Evolutionary conservation across 306 rosid genomes (phyloP).

Genomic region (Malus sylvestris): DNA sequence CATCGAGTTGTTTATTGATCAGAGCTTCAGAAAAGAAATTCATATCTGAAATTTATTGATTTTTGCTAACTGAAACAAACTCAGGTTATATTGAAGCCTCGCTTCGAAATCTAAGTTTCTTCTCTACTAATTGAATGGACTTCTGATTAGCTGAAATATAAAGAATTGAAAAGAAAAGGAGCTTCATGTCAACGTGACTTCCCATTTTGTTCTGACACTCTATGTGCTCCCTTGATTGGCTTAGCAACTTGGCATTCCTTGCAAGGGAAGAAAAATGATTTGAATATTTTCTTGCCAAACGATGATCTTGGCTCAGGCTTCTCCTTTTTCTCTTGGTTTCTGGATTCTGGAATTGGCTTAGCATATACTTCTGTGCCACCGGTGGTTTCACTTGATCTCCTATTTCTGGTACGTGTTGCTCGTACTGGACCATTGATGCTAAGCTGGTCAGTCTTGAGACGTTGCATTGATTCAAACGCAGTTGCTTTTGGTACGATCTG

Average conservation of each 20-base stretch:
- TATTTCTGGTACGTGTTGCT: constrained; percentile 20
- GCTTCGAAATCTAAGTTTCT: not conserved
- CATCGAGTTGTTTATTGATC: not conserved
- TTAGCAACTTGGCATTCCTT: constrained; percentile 30
- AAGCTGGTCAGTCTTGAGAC: constrained; percentile 9
- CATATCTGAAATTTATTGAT: constrained; percentile 6
- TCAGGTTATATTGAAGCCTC: constrained; percentile 9
- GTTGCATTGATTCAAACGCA: constrained; percentile 22
- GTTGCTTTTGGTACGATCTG: constrained; percentile 36
- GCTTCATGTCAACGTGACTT: constrained; percentile 21
- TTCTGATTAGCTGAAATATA: constrained; percentile 8
- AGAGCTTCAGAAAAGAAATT: not conserved
- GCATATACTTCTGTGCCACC: constrained; percentile 14
- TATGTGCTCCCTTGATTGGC: constrained; percentile 28
- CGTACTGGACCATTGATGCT: constrained; percentile 16
- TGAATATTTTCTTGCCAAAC: constrained; percentile 37
- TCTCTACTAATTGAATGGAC: not conserved
- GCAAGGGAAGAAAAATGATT: constrained; percentile 46
- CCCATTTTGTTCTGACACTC: constrained; percentile 21
- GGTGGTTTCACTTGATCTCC: constrained; percentile 23
- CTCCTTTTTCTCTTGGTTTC: constrained; percentile 22
- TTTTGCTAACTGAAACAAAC: constrained; percentile 12
- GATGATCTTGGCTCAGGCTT: constrained; percentile 9
- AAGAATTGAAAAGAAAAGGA: constrained; percentile 9
- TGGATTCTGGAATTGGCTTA: constrained; percentile 17